A percentile compares a stretch with the other conserved stretches of the same genome.
These are phyloP conservation scores for Cnidoscolus chayamansa DNA, from an alignment of 441 rosid species.

Conservation along the genomic window DNA sequence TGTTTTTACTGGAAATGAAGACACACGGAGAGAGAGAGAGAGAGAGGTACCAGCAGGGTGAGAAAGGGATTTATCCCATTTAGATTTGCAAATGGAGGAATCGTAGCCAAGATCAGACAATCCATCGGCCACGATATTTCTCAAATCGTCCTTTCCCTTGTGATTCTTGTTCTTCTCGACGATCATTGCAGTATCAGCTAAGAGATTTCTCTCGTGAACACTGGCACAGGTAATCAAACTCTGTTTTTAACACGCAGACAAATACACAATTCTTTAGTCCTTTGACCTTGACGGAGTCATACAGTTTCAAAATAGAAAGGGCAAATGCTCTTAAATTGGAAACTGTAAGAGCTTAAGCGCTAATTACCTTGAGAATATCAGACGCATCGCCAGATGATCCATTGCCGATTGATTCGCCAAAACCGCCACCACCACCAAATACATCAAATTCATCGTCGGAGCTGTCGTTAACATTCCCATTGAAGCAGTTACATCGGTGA, in stretches of 20 bases:
- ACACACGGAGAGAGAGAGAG: slow-evolving; percentile 10
- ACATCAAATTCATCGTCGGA: slow-evolving; percentile 77
- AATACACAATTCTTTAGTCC: not conserved
- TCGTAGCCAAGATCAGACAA: slow-evolving; percentile 57
- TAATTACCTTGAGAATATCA: slow-evolving; percentile 67
- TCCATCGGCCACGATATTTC: slow-evolving; percentile 54
- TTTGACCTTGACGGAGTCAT: not conserved
- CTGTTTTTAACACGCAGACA: slow-evolving; percentile 32
- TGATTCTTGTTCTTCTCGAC: slow-evolving; percentile 59
- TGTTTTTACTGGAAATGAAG: not conserved
- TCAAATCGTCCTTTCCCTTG: slow-evolving; percentile 59
- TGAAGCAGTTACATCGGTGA: slow-evolving; percentile 85
- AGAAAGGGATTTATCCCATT: slow-evolving; percentile 69
- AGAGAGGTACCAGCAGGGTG: slow-evolving; percentile 61
- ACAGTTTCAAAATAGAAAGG: not conserved
- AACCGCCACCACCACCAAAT: slow-evolving; percentile 35
- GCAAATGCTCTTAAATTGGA: not conserved
- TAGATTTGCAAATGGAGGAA: slow-evolving; percentile 80
- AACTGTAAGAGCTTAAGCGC: not conserved
- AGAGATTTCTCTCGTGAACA: slow-evolving; percentile 62
- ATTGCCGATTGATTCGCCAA: slow-evolving; percentile 35
- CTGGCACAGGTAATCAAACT: slow-evolving; percentile 67
- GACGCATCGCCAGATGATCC: slow-evolving; percentile 53
- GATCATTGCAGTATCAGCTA: slow-evolving; percentile 71
- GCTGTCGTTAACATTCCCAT: slow-evolving; percentile 64